phyloP scores from a whole-genome alignment of 148 eudicot species.

The Silene latifolia region DNA sequence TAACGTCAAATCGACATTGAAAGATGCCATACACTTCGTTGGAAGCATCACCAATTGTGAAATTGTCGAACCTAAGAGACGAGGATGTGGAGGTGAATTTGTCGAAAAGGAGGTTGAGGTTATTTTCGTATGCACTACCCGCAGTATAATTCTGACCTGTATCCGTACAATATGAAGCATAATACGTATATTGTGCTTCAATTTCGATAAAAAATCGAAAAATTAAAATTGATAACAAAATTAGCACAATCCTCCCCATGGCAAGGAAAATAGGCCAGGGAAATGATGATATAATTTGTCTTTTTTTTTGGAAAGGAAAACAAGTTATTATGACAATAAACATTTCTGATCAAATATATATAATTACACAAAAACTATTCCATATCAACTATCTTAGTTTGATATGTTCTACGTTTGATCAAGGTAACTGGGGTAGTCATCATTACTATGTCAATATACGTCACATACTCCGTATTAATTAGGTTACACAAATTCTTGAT shows the following conservation, averaged over 20 bases:
- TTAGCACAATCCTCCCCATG: neutral
- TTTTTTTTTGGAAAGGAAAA: neutral
- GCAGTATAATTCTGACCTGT: neutral
- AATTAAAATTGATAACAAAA: neutral
- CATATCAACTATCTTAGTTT: too few species aligned
- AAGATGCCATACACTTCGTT: constrained; percentile 8
- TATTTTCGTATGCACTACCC: neutral
- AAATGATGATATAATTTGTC: neutral
- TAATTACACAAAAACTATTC: too few species aligned
- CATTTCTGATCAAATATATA: too few species aligned
- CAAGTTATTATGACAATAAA: neutral
- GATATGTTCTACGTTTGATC: too few species aligned
- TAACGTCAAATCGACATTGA: neutral
- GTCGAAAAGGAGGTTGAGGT: neutral
- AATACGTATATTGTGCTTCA: neutral
- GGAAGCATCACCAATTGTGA: neutral
- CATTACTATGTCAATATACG: too few species aligned
- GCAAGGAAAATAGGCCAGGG: neutral
- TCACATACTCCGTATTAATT: too few species aligned
- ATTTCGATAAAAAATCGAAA: neutral
- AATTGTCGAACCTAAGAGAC: neutral
- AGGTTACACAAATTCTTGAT: too few species aligned
- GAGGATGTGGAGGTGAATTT: neutral
- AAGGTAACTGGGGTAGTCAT: too few species aligned
- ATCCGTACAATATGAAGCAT: neutral